Percentiles rank a stretch among this genome's conserved stretches.
phyloP scores from a whole-genome alignment of 371 early-diverging fungal genomes.

The Capniomyces stellatus region DNA sequence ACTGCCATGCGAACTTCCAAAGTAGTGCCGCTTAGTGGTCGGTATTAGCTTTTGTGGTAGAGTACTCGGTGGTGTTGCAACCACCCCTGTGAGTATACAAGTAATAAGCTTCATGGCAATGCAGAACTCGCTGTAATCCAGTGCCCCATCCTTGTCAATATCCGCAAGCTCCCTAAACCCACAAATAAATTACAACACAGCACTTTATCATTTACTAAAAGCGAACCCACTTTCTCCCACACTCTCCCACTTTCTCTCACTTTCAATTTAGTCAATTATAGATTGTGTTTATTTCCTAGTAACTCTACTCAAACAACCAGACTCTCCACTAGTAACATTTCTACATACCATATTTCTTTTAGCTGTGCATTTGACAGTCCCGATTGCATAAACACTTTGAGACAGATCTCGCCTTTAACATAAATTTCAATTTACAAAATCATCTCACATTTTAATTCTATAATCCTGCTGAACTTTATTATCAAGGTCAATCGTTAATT shows the following conservation, averaged over 20 bases:
- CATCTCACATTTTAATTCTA: no score
- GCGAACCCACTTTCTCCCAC: no score
- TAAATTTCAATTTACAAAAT: not conserved
- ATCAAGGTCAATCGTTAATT: no score
- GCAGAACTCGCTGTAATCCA: slow-evolving; percentile 78
- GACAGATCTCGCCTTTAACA: slow-evolving; percentile 34
- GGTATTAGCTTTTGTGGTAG: slow-evolving; percentile 38
- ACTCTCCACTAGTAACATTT: no score
- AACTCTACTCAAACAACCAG: no score
- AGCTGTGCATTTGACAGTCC: slow-evolving; percentile 43
- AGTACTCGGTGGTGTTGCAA: slow-evolving; percentile 26
- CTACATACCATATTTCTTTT: slow-evolving; percentile 52
- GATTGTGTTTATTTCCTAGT: no score
- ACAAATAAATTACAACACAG: not conserved
- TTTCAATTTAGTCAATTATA: no score
- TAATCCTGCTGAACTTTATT: no score
- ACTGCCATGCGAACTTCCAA: slow-evolving; percentile 18
- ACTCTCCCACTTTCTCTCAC: no score
- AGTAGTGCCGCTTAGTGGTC: slow-evolving; percentile 28
- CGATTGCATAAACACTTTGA: slow-evolving; percentile 48
- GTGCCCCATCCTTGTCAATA: slow-evolving; percentile 70
- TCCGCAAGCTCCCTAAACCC: slow-evolving; percentile 60
- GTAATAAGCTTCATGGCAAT: slow-evolving; percentile 65
- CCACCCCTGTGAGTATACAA: slow-evolving; percentile 33
- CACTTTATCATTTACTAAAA: not conserved